Base-by-base conservation (phyloP, 176 grass and related monocot species). In the Luzula sylvatica region DNA sequence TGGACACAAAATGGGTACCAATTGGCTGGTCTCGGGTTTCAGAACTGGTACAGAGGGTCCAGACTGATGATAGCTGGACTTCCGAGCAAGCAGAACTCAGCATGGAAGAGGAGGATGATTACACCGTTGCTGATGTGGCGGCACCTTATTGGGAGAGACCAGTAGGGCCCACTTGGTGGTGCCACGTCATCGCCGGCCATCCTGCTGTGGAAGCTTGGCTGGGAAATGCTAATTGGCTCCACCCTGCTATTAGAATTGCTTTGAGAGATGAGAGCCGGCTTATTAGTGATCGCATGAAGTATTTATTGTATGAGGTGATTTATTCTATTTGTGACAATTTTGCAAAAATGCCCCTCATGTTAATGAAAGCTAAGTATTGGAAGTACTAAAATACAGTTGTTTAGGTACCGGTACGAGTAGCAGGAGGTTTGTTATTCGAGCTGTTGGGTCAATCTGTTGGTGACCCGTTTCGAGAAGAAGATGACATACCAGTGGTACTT, bases 341-440 rank as follows among this genome's bases (percentile, higher is more conserved):
- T 35, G 30, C 30, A 35, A 35, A 35, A 35, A 32, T 32, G 8
- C 29, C 29, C 30, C 30, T 35, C n/a, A n/a, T n/a, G n/a, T n/a
- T n/a, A n/a, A n/a, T 32, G 3, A 32, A 32, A 32, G 8, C 29
- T 32, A 32, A 32, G 29, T 8, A 32, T 32, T 4, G 29, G 3
- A 32, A 32, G 29, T 32, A 32, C 3, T 32, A 32, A 32, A 32
- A 32, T 32, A 8, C 82, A 73, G 50, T 28, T 83, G 56, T 90
- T 72, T 78, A 98, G 92, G 75, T 98, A 15, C 86, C 86, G 43
- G 92, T 98, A 68, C 86, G 92, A 78, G 92, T 90, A 68, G 81
- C 86, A 56, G 92, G 78, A 53, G 86, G 92, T 5, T 72, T 90
- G 25, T 61, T 98, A 57, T 98, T 98, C 79, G 92, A 98, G 56